Percentiles rank a stretch among this genome's conserved stretches.
phyloP scores from a whole-genome alignment of 192 early-diverging fungal genomes.

The Backusella westeae region DNA sequence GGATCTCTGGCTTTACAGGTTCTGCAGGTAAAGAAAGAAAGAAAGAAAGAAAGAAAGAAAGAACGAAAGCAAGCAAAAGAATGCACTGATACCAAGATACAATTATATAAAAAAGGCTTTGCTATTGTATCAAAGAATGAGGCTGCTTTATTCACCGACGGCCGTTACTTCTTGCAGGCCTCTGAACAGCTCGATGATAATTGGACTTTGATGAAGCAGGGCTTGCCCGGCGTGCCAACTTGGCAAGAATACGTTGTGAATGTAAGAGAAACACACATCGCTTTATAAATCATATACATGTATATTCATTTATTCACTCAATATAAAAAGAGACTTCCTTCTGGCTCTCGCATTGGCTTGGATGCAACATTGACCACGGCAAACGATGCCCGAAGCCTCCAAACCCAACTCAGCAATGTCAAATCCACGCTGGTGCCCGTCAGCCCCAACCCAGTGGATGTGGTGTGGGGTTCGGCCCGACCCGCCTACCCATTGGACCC shows the following conservation, averaged over 20 bases:
- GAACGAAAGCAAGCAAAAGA: background rate
- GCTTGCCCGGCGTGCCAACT: constrained; percentile 81
- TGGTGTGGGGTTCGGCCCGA: constrained; percentile 69
- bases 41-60: too few species aligned
- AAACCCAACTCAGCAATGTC: constrained; percentile 16
- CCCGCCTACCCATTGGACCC: constrained; percentile 67
- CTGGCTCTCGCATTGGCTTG: constrained; percentile 80
- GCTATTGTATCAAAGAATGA: constrained; percentile 79
- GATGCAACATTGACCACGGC: constrained; percentile 85
- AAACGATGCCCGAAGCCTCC: constrained; percentile 23
- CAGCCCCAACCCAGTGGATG: constrained; percentile 80
- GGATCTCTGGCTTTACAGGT: constrained; percentile 93
- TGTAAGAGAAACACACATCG: constrained; percentile 28
- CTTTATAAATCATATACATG: background rate
- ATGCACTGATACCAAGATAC: background rate
- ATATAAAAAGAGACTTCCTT: constrained; percentile 52
- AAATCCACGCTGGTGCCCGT: constrained; percentile 67
- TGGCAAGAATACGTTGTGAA: constrained; percentile 86
- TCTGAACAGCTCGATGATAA: constrained; percentile 85
- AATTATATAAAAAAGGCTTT: constrained; percentile 46
- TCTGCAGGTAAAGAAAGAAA: constrained; percentile 66
- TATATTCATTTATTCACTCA: background rate
- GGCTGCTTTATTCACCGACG: constrained; percentile 94
- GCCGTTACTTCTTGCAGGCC: constrained; percentile 95
- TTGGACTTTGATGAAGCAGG: constrained; percentile 93